A percentile compares a stretch with the other conserved stretches of the same genome.
These are phyloP conservation scores for Jatropha curcas DNA, from an alignment of 345 rosid genomes.

Conservation along the genomic window DNA sequence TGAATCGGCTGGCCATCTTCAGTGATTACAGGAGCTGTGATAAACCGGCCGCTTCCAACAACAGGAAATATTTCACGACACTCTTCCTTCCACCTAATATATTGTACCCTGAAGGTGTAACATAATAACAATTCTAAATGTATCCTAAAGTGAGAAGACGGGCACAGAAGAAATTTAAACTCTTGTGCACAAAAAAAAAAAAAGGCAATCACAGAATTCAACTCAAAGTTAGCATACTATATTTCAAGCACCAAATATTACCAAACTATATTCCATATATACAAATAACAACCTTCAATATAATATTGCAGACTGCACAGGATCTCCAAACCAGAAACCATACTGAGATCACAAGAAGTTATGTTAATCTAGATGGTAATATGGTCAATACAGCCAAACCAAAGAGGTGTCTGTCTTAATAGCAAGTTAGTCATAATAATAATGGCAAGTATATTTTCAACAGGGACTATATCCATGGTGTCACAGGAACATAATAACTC, in stretches of 20 bases:
- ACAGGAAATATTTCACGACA: slow-evolving; percentile 73
- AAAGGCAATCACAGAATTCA: neutral
- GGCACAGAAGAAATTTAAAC: neutral
- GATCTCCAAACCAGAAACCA: neutral
- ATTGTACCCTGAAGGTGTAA: slow-evolving; percentile 57
- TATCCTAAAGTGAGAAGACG: slow-evolving; percentile 4
- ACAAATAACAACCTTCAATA: neutral
- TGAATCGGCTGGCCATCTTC: slow-evolving; percentile 76
- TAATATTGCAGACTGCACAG: neutral
- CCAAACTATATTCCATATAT: neutral
- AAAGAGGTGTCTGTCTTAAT: neutral
- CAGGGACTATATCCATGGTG: no score
- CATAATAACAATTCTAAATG: slow-evolving; percentile 6
- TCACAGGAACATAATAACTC: neutral
- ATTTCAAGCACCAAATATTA: neutral
- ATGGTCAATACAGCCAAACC: neutral
- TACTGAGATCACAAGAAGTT: no score
- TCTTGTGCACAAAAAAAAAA: slow-evolving; percentile 3
- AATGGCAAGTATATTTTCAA: neutral
- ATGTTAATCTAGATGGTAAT: no score
- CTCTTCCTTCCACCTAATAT: slow-evolving; percentile 78
- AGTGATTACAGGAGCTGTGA: slow-evolving; percentile 90
- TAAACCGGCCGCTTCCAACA: slow-evolving; percentile 79
- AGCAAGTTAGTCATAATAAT: neutral
- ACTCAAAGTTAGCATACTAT: neutral